Base-by-base conservation (phyloP, 495 filamentous ascomycete genomes). In the Neurospora discreta region DNA sequence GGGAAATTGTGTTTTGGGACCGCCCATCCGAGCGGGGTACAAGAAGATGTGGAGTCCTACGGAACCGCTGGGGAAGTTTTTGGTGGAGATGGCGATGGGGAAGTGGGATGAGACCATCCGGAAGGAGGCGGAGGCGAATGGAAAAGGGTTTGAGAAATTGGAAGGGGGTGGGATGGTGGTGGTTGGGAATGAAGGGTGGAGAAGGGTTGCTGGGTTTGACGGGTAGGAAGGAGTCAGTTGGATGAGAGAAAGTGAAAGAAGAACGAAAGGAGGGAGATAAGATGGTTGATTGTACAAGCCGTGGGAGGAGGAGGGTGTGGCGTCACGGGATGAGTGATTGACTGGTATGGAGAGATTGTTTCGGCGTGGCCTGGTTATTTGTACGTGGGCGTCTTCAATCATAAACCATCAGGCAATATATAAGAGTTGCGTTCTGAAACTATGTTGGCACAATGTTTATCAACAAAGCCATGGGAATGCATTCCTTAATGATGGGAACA, bases 61-160 rank as follows among this genome's bases (percentile, higher is more conserved):
- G 8, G 77, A 72, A 39, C 77, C 73, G 1, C 75, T 86, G 46
- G 85, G 80, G 1, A 71, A 69, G 39, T 81, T 84, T 40, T 44
- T 83, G 69, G 84, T 86, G 0, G 85, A 89, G 70, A 77, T 92
- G 82, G 90, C 90, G 0, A 84, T 86, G 81, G 88, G 89, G 1
- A 77, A 74, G 74, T 75, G 68, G 41, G 82, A 87, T 44, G 82
- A 81, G n/a, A 78, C 81, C 46, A 70, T 84, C 36, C 74, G 79
- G 46, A 85, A 82, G 0, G 70, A 76, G 20, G 20, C 18, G 7
- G 73, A 80, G 33, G 86, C 33, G 33, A 36, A 36, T 36, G 33
- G 83, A 0, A 71, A 77, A 23, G 88, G 86, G 1, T 75, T 87
- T 4, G 77, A 76, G 69, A 83, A 38, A 52, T 52, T 81, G 69